Base-by-base conservation (phyloP, 116 monocot species). In the Papilionanthe hybrid region DNA sequence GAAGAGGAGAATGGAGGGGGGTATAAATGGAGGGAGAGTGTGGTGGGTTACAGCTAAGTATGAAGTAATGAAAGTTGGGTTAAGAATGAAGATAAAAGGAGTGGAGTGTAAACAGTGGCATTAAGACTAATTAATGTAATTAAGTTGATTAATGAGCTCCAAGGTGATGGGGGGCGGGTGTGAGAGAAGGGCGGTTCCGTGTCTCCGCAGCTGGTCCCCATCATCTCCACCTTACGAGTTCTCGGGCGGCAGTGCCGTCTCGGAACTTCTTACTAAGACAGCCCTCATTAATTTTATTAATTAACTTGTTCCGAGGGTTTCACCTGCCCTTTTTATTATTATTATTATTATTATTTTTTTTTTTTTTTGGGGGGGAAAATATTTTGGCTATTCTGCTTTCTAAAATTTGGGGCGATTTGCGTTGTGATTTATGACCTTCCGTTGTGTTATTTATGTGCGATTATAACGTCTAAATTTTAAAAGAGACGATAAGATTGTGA, bases 191-290 rank as follows among this genome's bases (percentile, higher is more conserved):
- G 75, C 90, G 90, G 90, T 85, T 79, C 80, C 87, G 85, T 76
- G 81, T 87, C 60, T 80, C 85, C 90, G 90, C 90, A 82, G 75
- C 80, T 68, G 41, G 82, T 72, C 63, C 78, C 68, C 57, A 13
- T 79, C 79, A 72, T 65, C 23, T 65, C 65, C 27, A 65, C 65
- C 65, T 22, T 25, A 53, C 53, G 17, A 53, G 53, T 53, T 53
- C 65, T 27, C 65, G 65, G 22, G 65, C 65, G 53, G 53, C 53
- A 53, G 65, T 65, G 65, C 65, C 65, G 65, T 65, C 65, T 65
- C 65, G 65, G 65, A 27, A 65, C 65, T 65, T 65, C 27, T 27
- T 65, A 65, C 65, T 7, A 65, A 22, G 27, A 65, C 65, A 27
- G 65, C 27, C 65, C 27, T 65, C 10, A 6, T 65, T 10, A 65